These are phyloP conservation scores for Candida adriatica DNA, from an alignment of 805 yeast species.

Conservation along the genomic window DNA sequence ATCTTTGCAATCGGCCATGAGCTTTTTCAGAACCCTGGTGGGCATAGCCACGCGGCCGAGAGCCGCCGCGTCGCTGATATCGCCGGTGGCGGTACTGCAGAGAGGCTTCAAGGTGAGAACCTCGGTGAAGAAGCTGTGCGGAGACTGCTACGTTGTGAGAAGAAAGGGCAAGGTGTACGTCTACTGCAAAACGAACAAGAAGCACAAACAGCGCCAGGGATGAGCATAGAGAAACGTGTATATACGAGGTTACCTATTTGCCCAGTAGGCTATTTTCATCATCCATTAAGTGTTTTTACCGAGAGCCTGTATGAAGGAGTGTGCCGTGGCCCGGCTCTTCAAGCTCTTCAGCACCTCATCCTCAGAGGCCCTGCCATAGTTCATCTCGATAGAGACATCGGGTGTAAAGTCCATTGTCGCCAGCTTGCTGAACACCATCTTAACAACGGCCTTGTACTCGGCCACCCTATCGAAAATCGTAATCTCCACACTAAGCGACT, in stretches of 20 bases:
- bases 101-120: conserved; percentile 90
- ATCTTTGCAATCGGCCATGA: no score
- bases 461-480: conserved; percentile 13
- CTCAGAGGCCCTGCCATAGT: no score
- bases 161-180: conserved; percentile 94
- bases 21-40: conserved; percentile 16
- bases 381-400: no score
- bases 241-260: no score
- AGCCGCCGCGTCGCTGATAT: conserved; percentile 14
- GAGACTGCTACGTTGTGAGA: conserved; percentile 82
- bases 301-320: conserved; percentile 5
- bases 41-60: conserved; percentile 14
- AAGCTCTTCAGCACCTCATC: conserved; percentile 9
- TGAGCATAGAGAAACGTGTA: no score
- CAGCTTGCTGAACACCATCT: conserved; percentile 10
- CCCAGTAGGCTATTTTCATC: no score
- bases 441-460: conserved; percentile 14
- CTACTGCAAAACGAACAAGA: conserved; percentile 86
- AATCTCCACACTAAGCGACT: conserved; percentile 10
- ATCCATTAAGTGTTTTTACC: conserved; percentile 1
- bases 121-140: conserved; percentile 88
- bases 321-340: conserved; percentile 5
- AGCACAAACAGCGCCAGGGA: conserved; percentile 92
- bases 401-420: conserved; percentile 4
- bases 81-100: conserved; percentile 19